Base-by-base conservation (phyloP, 2,329 filamentous ascomycete species). In the Paraconiothyrium sp. region DNA sequence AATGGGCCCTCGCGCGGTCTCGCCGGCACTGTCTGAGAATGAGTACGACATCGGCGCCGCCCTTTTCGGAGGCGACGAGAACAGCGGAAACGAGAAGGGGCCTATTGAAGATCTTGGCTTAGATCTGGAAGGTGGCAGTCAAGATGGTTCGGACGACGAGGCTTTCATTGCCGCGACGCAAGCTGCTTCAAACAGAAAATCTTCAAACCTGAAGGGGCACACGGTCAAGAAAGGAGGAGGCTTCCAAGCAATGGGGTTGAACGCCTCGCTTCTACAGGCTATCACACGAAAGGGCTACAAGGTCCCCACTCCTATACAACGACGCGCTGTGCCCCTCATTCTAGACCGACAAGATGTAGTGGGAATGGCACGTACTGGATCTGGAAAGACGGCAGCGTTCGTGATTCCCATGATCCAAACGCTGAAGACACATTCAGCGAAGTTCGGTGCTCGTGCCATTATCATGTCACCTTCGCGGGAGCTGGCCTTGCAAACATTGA, bases 361-460 rank as follows among this genome's bases (percentile, higher is more conserved):
- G 27, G 96, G 94, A 68, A 99, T 99, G 95, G 95, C 95, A 8
- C 87, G 96, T 68, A 99, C 96, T n/a, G 95, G 95, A 76, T 98
- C 94, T 22, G 95, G 95, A 82, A 99, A 99, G 84, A 99, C 96
- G 1, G 95, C 94, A 1, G 95, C 95, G 24, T 99, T 99, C 78
- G 93, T 98, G 30, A 96, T 99, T 67, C 95, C 95, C 47, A 97
- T 99, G 94, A 93, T 99, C 63, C 93, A 99, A 82, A 92, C 90
- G 67, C 83, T 99, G 63, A 96, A 94, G 79, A 86, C 88, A 27
- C 96, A 99, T 78, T 97, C 92, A 74, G 89, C 90, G 34, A 90
- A 91, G 72, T 90, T 98, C 66, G 95, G 96, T 56, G 89, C 93
- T 48, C 87, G 95, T 72, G 95, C 90, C 13, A 83, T 99, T 62